phyloP scores from a whole-genome alignment of 2,329 filamentous ascomycete species.

The Xylariomycetidae sp. region DNA sequence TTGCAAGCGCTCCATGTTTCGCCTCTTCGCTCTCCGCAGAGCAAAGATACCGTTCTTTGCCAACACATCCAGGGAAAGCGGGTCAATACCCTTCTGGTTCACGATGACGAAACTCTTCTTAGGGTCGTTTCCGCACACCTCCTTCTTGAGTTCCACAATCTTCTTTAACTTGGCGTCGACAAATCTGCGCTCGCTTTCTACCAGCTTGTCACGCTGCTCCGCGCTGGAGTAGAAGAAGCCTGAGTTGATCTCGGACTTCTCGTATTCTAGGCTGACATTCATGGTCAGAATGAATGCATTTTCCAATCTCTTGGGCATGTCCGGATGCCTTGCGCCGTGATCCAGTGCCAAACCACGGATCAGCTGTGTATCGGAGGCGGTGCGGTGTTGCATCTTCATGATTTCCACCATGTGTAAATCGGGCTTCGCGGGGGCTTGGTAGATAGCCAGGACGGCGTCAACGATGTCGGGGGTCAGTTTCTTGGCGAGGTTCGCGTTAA shows the following conservation, averaged over 20 bases:
- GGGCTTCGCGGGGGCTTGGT: slow-evolving; percentile 83
- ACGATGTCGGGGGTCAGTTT: slow-evolving; percentile 93
- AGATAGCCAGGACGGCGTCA: slow-evolving; percentile 92
- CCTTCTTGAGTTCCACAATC: slow-evolving; percentile 97
- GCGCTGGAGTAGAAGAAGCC: slow-evolving; percentile 98
- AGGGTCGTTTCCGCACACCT: slow-evolving; percentile 87
- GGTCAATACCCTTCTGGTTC: slow-evolving; percentile 99
- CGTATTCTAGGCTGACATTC: slow-evolving; percentile 96
- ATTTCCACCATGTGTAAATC: slow-evolving; percentile 99
- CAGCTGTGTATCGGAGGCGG: slow-evolving; percentile 90
- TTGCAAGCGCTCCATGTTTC: slow-evolving; percentile 98
- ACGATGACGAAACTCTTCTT: slow-evolving; percentile 97
- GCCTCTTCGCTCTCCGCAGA: slow-evolving; percentile 87
- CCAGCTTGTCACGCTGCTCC: slow-evolving; percentile 94
- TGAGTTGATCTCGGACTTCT: slow-evolving; percentile 99
- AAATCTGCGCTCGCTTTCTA: slow-evolving; percentile 93
- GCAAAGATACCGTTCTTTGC: slow-evolving; percentile 98
- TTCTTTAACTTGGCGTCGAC: slow-evolving; percentile 95
- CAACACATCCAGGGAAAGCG: slow-evolving; percentile 88
- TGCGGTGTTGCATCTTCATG: slow-evolving; percentile 99
- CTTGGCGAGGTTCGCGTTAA: slow-evolving; percentile 82
- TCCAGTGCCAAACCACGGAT: slow-evolving; percentile 91
- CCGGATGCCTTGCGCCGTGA: slow-evolving; percentile 92
- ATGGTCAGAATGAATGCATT: slow-evolving; percentile 93
- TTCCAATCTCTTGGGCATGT: slow-evolving; percentile 95